These are phyloP conservation scores for Fusarium buxicola DNA, from an alignment of 2,329 filamentous ascomycete genomes.

Conservation along the genomic window DNA sequence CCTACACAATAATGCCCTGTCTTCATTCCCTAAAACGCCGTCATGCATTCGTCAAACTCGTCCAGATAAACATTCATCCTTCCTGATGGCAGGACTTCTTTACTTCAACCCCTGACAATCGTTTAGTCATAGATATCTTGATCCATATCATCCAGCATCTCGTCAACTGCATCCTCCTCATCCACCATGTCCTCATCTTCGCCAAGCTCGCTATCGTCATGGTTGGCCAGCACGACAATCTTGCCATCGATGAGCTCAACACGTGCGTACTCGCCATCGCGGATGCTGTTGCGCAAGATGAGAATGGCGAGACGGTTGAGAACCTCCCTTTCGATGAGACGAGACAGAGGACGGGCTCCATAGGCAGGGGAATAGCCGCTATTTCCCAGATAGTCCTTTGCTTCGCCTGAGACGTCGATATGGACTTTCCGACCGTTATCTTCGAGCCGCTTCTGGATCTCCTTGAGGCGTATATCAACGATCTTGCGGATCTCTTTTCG, in stretches of 20 bases:
- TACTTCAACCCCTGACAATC: background rate
- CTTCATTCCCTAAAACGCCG: constrained; percentile 19
- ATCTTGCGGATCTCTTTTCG: constrained; percentile 92
- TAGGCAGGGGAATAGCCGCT: constrained; percentile 97
- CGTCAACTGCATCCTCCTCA: constrained; percentile 78
- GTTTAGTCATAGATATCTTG: constrained; percentile 64
- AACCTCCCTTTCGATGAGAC: constrained; percentile 97
- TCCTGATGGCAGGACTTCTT: constrained; percentile 12
- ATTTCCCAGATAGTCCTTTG: constrained; percentile 91
- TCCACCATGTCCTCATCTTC: constrained; percentile 81
- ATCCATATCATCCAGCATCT: constrained; percentile 72
- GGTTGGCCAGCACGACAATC: constrained; percentile 86
- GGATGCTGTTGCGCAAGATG: constrained; percentile 85
- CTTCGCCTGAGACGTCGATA: constrained; percentile 86
- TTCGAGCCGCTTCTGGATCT: constrained; percentile 92
- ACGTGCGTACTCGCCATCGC: constrained; percentile 84
- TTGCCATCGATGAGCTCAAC: constrained; percentile 84
- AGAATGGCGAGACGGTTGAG: constrained; percentile 93
- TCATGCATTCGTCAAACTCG: constrained; percentile 36
- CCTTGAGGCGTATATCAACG: constrained; percentile 86
- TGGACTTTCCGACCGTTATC: constrained; percentile 85
- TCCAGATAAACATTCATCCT: constrained; percentile 9
- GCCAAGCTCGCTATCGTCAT: constrained; percentile 69
- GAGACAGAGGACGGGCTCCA: constrained; percentile 86
- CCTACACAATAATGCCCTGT: constrained; percentile 1